phyloP scores from a whole-genome alignment of 768 basidiomycete species.

The Trametes sanguinea region DNA sequence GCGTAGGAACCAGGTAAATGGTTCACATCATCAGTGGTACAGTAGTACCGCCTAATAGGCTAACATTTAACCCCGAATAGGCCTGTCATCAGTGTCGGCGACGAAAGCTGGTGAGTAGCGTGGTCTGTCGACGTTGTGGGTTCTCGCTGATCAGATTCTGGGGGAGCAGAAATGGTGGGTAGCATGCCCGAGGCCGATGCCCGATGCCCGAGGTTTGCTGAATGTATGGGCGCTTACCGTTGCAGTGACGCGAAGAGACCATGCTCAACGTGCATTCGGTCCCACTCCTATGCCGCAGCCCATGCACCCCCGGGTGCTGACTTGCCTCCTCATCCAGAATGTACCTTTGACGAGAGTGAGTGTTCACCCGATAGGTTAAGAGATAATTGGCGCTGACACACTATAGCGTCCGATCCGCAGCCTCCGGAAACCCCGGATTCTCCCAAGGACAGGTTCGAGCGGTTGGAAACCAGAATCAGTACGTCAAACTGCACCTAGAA shows the following conservation, averaged over 20 bases:
- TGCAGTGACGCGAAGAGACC: slow-evolving; percentile 73
- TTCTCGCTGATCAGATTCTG: background rate
- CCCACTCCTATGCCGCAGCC: slow-evolving; percentile 66
- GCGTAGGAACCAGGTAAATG: slow-evolving; percentile 36
- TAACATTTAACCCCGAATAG: slow-evolving; percentile 17
- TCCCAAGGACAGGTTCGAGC: slow-evolving; percentile 63
- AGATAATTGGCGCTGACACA: background rate
- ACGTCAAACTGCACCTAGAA: slow-evolving; percentile 30
- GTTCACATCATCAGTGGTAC: background rate
- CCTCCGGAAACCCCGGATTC: slow-evolving; percentile 43
- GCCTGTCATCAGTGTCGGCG: slow-evolving; percentile 64
- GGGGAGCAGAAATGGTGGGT: slow-evolving; percentile 54
- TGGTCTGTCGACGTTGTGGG: background rate
- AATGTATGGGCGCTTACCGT: slow-evolving; percentile 4
- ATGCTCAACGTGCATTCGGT: slow-evolving; percentile 76
- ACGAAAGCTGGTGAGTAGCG: slow-evolving; percentile 53
- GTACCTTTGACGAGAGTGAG: slow-evolving; percentile 76
- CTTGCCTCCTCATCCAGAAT: slow-evolving; percentile 60
- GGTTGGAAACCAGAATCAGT: slow-evolving; percentile 71
- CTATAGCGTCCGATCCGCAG: slow-evolving; percentile 43
- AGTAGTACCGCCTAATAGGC: too few relatives aligned
- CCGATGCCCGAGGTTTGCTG: slow-evolving; percentile 27
- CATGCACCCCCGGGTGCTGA: slow-evolving; percentile 60
- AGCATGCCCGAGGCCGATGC: slow-evolving; percentile 7
- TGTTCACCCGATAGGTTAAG: background rate